phyloP scores from a whole-genome alignment of 768 basidiomycete species.

The Coprinopsis sp. region DNA sequence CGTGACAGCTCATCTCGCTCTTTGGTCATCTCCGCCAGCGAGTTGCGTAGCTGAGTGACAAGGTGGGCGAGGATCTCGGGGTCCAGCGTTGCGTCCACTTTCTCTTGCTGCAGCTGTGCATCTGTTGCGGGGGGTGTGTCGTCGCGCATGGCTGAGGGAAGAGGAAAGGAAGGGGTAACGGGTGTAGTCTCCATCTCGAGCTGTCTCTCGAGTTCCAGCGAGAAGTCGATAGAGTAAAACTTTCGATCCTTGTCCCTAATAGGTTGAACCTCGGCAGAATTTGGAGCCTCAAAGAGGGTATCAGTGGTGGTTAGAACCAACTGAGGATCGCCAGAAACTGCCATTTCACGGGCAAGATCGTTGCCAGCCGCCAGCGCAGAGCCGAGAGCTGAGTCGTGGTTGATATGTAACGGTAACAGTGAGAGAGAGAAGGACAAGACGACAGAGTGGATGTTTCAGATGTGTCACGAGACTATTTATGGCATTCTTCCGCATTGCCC shows the following conservation, averaged over 20 bases:
- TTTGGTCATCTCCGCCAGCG: slow-evolving; percentile 56
- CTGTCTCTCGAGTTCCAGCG: slow-evolving; percentile 75
- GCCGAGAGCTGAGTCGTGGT: no score
- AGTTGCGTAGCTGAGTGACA: slow-evolving; percentile 66
- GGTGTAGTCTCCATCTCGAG: slow-evolving; percentile 58
- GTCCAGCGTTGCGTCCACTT: slow-evolving; percentile 74
- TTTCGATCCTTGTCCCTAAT: slow-evolving; percentile 22
- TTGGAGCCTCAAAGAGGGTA: slow-evolving; percentile 30
- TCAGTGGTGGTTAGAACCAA: background rate
- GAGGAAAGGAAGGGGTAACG: no score
- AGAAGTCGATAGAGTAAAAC: slow-evolving; percentile 69
- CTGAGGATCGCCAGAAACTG: no score
- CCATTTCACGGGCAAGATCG: no score
- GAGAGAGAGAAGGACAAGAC: no score
- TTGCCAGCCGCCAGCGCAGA: no score
- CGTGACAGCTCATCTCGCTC: slow-evolving; percentile 67
- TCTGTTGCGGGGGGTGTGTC: slow-evolving; percentile 15
- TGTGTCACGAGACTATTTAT: no score
- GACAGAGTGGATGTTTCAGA: no score
- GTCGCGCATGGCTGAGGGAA: slow-evolving; percentile 23
- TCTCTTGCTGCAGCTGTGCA: slow-evolving; percentile 28
- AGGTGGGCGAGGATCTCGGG: slow-evolving; percentile 73
- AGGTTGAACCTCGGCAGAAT: slow-evolving; percentile 21
- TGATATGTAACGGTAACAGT: no score
- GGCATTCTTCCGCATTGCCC: no score